Conservation (phyloP, 208 protist species). For the Leishmania gerbilli region DNA sequence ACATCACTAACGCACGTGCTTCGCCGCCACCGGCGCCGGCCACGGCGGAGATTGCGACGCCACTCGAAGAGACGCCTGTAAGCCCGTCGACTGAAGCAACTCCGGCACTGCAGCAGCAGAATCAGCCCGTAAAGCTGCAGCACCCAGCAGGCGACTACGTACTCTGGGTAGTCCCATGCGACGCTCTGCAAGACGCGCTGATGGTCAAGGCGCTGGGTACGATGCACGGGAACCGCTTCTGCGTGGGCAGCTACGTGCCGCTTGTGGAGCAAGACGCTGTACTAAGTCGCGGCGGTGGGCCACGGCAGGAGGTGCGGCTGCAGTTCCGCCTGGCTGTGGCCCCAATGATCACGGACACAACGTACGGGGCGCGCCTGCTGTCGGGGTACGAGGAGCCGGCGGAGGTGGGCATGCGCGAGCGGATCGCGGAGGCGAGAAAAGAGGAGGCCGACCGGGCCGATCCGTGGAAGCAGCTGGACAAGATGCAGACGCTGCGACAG, state of each 20-base stretch:
- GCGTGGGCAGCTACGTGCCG: slow-evolving; percentile 31
- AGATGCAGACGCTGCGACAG: slow-evolving; percentile 19
- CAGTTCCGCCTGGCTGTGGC: slow-evolving; percentile 57
- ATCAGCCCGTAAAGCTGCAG: slow-evolving; percentile 12
- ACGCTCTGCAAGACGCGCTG: slow-evolving; percentile 31
- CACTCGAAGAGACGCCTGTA: not conserved
- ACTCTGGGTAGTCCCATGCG: slow-evolving; percentile 25
- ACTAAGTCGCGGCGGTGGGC: slow-evolving; percentile 21
- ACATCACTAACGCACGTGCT: not conserved
- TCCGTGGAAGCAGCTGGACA: slow-evolving; percentile 31
- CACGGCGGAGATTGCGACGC: not conserved
- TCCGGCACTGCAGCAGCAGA: not conserved
- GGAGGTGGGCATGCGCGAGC: slow-evolving; percentile 26
- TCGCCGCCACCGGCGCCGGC: not conserved
- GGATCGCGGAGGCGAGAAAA: slow-evolving; percentile 19
- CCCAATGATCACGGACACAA: slow-evolving; percentile 34
- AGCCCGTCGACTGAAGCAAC: not conserved
- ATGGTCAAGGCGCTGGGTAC: slow-evolving; percentile 40
- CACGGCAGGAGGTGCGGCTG: slow-evolving; percentile 60
- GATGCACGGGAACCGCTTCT: slow-evolving; percentile 51
- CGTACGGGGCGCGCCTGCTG: slow-evolving; percentile 29
- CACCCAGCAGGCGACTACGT: slow-evolving; percentile 32
- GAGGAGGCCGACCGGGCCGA: slow-evolving; percentile 18
- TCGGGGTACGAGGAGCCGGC: slow-evolving; percentile 37
- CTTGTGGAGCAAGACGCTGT: slow-evolving; percentile 25